These are phyloP conservation scores for Citrullus amarus DNA, from an alignment of 306 rosid species.

Conservation along the genomic window DNA sequence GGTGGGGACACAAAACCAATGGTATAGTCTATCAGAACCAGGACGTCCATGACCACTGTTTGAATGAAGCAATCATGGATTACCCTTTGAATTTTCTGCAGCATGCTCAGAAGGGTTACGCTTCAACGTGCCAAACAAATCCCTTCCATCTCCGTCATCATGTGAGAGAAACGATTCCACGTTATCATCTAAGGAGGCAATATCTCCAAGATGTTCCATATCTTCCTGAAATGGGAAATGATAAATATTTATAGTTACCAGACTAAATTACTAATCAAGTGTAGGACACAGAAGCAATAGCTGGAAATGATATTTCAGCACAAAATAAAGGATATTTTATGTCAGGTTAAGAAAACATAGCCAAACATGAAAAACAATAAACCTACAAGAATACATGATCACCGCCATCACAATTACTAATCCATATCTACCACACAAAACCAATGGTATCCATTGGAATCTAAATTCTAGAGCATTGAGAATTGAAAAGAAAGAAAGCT, in stretches of 20 bases:
- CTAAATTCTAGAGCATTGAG: background rate
- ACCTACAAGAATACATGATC: background rate
- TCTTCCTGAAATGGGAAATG: slow-evolving; percentile 44
- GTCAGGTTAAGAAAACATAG: background rate
- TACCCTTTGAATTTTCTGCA: slow-evolving; percentile 76
- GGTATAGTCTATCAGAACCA: slow-evolving; percentile 14
- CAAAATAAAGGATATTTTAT: background rate
- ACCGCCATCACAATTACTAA: background rate
- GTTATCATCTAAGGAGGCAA: slow-evolving; percentile 80
- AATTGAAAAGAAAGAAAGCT: background rate
- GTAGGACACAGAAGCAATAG: background rate
- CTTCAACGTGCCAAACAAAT: slow-evolving; percentile 67
- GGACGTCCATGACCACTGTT: slow-evolving; percentile 11
- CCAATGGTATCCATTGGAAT: background rate
- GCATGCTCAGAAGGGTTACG: slow-evolving; percentile 68
- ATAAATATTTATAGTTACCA: background rate
- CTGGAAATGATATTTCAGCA: slow-evolving; percentile 10
- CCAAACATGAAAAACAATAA: background rate
- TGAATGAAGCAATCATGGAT: slow-evolving; percentile 20
- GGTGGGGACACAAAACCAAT: slow-evolving; percentile 13
- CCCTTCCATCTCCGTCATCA: slow-evolving; percentile 91
- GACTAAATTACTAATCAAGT: background rate
- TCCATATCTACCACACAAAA: background rate
- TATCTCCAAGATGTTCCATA: slow-evolving; percentile 85
- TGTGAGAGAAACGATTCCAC: slow-evolving; percentile 86